Evolutionary conservation across 345 rosid species (phyloP), one percentile per base, ranked within the genome.

Genomic region (Aquilaria sinensis): DNA sequence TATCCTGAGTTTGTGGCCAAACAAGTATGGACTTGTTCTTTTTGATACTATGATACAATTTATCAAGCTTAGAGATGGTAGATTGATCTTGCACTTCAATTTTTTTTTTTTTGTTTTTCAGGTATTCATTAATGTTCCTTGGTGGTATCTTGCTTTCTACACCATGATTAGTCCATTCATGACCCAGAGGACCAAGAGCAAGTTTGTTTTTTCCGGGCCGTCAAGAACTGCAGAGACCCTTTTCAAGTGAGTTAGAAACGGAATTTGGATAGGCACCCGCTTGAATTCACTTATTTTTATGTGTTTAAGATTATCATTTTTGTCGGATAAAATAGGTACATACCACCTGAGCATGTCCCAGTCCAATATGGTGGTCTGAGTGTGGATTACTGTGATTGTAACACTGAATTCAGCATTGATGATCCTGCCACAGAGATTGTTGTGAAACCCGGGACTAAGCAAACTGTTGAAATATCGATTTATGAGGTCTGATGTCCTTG

Each of bases 1-100:
- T 90, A 87, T 61, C 97, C 96, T 16, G 97, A 90, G 72, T 90
- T 90, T 64, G 97, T 87, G 2, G 87, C 90, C 58, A 90, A 78
- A 64, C 97, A 90, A 86, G 96, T 90, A 56, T 47, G 30, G 10
- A 37, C 43, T 37, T 37, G 43, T 37, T 47, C 5, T 11, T 14
- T 23, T 34, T 5, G 43, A 37, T 37, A 9, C 43, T 37, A 37
- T 37, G 8, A 37, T 9, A 37, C 8, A 37, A 5, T 46, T 11
- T 8, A 37, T 37, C 43, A 37, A 3, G 43, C 8, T 37, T 9
- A 2, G 43, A 37, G 8, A 37, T 37, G 43, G 43, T 5, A 37
- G 7, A 37, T 4, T 37, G 5, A 37, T 37, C 1, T 37, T 23
- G 37, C 54, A 41, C 31, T 33, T 48, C 30, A 11, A 23, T 23